Conservation (phyloP, 208 protist genomes). For the Trypanosoma boissoni region DNA sequence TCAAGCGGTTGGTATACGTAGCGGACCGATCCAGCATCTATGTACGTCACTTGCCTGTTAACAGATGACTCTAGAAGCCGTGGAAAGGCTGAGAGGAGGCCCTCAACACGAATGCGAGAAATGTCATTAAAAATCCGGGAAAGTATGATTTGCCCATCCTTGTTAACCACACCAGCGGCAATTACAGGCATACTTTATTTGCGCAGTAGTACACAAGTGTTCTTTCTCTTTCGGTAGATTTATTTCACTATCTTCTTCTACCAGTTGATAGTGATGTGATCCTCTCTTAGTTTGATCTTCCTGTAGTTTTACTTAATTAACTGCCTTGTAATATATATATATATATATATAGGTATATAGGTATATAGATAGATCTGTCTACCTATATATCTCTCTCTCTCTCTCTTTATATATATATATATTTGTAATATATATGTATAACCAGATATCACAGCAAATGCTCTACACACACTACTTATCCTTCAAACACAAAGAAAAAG, state of each 20-base stretch:
- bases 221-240: neutral
- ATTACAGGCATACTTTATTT: slow-evolving; percentile 72
- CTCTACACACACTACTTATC: too few species aligned
- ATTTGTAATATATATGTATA: too few species aligned
- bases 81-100: slow-evolving; percentile 96
- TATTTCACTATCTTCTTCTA: neutral
- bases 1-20: slow-evolving; percentile 99
- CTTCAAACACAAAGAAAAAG: too few species aligned
- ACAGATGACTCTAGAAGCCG: slow-evolving; percentile 90
- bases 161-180: slow-evolving; percentile 77
- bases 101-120: slow-evolving; percentile 94
- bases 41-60: slow-evolving; percentile 95
- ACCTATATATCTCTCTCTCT: too few species aligned
- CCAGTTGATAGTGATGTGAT: neutral
- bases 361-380: too few species aligned
- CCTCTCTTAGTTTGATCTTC: too few species aligned
- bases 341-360: too few species aligned
- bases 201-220: too few species aligned
- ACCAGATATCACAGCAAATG: too few species aligned
- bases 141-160: slow-evolving; percentile 87
- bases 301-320: too few species aligned
- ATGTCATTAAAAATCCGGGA: slow-evolving; percentile 97
- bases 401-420: too few species aligned
- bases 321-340: too few species aligned
- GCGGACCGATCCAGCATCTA: slow-evolving; percentile 94